phyloP scores from a whole-genome alignment of 768 basidiomycete species.

The Hygrophoropsis aurantiaca region DNA sequence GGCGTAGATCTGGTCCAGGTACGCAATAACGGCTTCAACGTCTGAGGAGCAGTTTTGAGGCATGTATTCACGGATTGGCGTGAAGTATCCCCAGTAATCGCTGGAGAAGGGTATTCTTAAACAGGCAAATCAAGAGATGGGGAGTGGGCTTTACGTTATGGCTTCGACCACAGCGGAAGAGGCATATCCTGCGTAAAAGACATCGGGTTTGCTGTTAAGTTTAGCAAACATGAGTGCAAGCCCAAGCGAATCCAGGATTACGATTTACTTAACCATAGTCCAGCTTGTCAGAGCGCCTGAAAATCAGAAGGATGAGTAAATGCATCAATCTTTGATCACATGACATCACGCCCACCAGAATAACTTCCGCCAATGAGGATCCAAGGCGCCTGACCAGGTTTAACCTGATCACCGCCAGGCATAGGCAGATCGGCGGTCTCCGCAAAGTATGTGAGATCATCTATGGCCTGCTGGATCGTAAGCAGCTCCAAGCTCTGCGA shows the following conservation, averaged over 20 bases:
- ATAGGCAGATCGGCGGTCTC: constrained; percentile 65
- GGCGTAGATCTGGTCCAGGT: constrained; percentile 59
- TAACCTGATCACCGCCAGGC: constrained; percentile 61
- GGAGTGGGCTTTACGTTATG: constrained; percentile 29
- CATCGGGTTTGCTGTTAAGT: constrained; percentile 31
- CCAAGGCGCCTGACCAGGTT: constrained; percentile 51
- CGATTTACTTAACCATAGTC: constrained; percentile 65
- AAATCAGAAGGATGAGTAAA: background rate
- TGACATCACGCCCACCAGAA: constrained; percentile 18
- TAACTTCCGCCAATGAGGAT: constrained; percentile 44
- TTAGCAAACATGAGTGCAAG: background rate
- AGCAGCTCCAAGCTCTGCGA: constrained; percentile 56
- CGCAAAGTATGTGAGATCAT: constrained; percentile 71
- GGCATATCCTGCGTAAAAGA: constrained; percentile 44
- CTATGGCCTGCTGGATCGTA: constrained; percentile 73
- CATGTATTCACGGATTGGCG: constrained; percentile 68
- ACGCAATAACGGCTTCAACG: constrained; percentile 58
- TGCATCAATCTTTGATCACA: background rate
- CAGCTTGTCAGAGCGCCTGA: constrained; percentile 52
- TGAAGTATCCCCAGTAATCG: constrained; percentile 54
- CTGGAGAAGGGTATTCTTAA: constrained; percentile 7
- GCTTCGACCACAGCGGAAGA: constrained; percentile 48
- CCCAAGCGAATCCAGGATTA: too few relatives aligned
- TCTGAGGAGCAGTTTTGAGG: constrained; percentile 74
- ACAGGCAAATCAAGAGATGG: background rate